Conservation (phyloP, 108 stramenopile genomes). For the Cyclotella distinguenda region DNA sequence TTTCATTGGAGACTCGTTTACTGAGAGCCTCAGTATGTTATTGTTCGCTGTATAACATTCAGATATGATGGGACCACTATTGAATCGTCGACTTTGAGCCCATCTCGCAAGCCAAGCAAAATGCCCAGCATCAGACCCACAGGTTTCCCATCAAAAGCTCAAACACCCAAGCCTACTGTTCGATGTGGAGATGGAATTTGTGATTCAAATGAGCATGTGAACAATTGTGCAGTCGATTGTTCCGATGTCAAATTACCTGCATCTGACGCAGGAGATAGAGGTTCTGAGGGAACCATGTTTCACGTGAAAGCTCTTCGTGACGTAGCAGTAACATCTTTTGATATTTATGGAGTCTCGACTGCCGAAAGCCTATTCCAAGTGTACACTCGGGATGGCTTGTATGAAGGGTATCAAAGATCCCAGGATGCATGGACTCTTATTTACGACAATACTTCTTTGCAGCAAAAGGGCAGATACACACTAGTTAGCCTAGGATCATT, state of each 20-base stretch:
- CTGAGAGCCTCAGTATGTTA: neutral
- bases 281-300: slow-evolving; percentile 11
- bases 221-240: slow-evolving; percentile 5
- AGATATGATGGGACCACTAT: neutral
- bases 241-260: neutral
- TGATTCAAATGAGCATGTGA: neutral
- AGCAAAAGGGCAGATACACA: slow-evolving; percentile 1
- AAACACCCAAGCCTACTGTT: neutral
- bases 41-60: neutral
- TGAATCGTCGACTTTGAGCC: neutral
- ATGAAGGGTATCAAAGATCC: neutral
- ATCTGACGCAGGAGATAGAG: neutral
- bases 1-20: neutral
- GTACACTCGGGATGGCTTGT: slow-evolving; percentile 2
- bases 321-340: slow-evolving; percentile 3
- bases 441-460: neutral
- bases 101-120: neutral
- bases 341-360: neutral
- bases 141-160: neutral
- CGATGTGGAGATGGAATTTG: slow-evolving; percentile 10
- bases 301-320: neutral
- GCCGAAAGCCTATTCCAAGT: neutral
- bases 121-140: neutral
- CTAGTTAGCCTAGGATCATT: slow-evolving; percentile 1
- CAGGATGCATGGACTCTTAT: neutral